A percentile compares a stretch with the other conserved stretches of the same genome.
phyloP scores from a whole-genome alignment of 106 monocot genomes.

The Acorus calamus region DNA sequence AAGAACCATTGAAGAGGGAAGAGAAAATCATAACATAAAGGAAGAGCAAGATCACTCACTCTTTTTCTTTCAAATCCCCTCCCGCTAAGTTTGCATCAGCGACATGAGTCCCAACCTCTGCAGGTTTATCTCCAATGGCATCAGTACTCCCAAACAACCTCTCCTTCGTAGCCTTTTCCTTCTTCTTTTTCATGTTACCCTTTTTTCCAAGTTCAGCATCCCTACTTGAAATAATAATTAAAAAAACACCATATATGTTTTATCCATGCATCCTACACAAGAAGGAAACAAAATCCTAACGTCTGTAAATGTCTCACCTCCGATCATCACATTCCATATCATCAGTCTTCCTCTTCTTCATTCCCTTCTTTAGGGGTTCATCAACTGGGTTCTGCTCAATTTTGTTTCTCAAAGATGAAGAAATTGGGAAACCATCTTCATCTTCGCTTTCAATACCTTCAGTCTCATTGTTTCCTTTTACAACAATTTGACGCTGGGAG shows the following conservation, averaged over 20 bases:
- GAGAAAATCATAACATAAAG: too few species aligned
- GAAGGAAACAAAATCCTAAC: too few species aligned
- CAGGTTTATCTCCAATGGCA: not conserved
- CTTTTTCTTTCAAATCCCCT: too few species aligned
- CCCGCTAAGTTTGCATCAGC: too few species aligned
- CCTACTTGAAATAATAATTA: too few species aligned
- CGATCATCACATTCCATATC: slow-evolving; percentile 2
- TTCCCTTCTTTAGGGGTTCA: not conserved
- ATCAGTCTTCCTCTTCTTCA: slow-evolving; percentile 20
- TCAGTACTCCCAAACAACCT: slow-evolving; percentile 6
- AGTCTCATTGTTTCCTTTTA: slow-evolving; percentile 12
- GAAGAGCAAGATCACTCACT: too few species aligned
- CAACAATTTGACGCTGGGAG: slow-evolving; percentile 31
- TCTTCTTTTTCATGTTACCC: slow-evolving; percentile 32
- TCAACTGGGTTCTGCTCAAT: not conserved
- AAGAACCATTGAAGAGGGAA: too few species aligned
- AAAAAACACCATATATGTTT: too few species aligned
- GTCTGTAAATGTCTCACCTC: slow-evolving; percentile 15
- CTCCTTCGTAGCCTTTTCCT: slow-evolving; percentile 12
- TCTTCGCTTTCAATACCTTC: slow-evolving; percentile 63
- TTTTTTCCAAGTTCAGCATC: too few species aligned
- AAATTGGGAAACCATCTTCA: slow-evolving; percentile 92
- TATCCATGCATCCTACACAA: too few species aligned
- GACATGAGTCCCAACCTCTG: too few species aligned
- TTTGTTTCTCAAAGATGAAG: slow-evolving; percentile 21